These are phyloP conservation scores for Paxillus involutus DNA, from an alignment of 768 basidiomycete genomes.

Conservation along the genomic window DNA sequence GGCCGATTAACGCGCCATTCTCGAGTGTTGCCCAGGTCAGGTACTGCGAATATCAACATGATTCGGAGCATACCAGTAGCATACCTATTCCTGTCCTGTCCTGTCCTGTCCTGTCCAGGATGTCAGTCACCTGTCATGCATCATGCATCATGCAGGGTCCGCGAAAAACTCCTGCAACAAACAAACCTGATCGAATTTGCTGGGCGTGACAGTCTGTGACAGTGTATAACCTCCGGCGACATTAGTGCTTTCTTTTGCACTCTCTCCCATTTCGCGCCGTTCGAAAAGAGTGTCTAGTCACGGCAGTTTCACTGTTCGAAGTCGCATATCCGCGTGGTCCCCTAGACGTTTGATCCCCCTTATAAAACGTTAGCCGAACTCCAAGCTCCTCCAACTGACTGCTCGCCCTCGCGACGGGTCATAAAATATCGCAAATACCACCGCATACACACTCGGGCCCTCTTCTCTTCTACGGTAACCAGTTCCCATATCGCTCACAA, in stretches of 20 bases:
- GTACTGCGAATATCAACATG: constrained; percentile 1
- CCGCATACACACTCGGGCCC: background rate
- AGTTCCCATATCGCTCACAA: background rate
- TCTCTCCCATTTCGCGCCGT: background rate
- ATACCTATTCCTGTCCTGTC: no score
- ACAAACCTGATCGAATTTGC: background rate
- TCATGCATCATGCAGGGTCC: background rate
- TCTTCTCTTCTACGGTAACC: background rate
- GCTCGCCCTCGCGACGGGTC: background rate
- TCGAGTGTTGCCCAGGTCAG: background rate
- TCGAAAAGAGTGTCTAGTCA: background rate
- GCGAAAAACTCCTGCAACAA: background rate
- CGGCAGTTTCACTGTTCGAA: background rate
- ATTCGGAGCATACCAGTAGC: background rate
- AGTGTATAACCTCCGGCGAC: background rate
- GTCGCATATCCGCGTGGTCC: constrained; percentile 4
- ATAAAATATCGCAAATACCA: background rate
- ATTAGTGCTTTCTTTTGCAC: background rate
- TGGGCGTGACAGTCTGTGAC: background rate
- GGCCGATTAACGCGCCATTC: constrained; percentile 9
- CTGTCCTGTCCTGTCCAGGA: no score
- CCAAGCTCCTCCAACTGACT: background rate
- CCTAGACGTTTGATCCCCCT: constrained; percentile 3
- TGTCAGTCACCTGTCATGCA: constrained; percentile 1
- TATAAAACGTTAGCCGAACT: background rate